These are phyloP conservation scores for Jackrogersella multiformis DNA, from an alignment of 495 filamentous ascomycete genomes.

Conservation along the genomic window DNA sequence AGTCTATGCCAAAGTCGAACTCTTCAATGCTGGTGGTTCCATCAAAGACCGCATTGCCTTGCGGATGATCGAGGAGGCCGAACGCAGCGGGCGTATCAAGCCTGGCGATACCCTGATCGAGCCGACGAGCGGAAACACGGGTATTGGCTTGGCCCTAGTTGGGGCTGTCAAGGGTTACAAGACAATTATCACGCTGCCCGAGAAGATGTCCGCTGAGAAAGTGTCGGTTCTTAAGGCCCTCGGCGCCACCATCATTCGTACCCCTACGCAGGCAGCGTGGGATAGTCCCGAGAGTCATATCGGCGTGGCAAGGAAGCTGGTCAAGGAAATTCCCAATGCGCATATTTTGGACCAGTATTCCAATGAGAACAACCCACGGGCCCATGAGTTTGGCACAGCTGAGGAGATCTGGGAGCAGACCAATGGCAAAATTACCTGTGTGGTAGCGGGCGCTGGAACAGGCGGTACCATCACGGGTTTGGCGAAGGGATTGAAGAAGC, in stretches of 20 bases:
- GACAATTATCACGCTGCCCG: slow-evolving; percentile 96
- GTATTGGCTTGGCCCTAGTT: slow-evolving; percentile 93
- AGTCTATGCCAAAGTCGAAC: slow-evolving; percentile 94
- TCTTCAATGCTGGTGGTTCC: slow-evolving; percentile 97
- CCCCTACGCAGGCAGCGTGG: slow-evolving; percentile 92
- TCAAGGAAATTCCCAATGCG: slow-evolving; percentile 95
- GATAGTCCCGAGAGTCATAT: slow-evolving; percentile 97
- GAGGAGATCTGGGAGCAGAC: slow-evolving; percentile 97
- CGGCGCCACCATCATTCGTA: slow-evolving; percentile 96
- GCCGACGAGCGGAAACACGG: slow-evolving; percentile 97
- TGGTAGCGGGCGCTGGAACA: slow-evolving; percentile 94
- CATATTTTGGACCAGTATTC: slow-evolving; percentile 97
- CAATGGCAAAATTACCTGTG: slow-evolving; percentile 80
- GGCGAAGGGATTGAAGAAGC: slow-evolving; percentile 84
- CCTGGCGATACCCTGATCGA: slow-evolving; percentile 97
- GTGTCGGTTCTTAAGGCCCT: slow-evolving; percentile 92
- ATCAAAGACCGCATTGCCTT: slow-evolving; percentile 97
- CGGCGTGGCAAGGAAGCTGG: slow-evolving; percentile 85
- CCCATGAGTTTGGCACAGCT: slow-evolving; percentile 94
- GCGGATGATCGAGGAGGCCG: slow-evolving; percentile 97
- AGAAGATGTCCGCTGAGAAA: slow-evolving; percentile 99
- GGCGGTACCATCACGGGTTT: slow-evolving; percentile 95
- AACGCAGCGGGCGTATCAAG: slow-evolving; percentile 90
- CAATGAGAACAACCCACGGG: slow-evolving; percentile 89
- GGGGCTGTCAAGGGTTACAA: slow-evolving; percentile 97